Evolutionary conservation across 2,329 filamentous ascomycete species (phyloP).

Genomic region (Coniella lustricola): DNA sequence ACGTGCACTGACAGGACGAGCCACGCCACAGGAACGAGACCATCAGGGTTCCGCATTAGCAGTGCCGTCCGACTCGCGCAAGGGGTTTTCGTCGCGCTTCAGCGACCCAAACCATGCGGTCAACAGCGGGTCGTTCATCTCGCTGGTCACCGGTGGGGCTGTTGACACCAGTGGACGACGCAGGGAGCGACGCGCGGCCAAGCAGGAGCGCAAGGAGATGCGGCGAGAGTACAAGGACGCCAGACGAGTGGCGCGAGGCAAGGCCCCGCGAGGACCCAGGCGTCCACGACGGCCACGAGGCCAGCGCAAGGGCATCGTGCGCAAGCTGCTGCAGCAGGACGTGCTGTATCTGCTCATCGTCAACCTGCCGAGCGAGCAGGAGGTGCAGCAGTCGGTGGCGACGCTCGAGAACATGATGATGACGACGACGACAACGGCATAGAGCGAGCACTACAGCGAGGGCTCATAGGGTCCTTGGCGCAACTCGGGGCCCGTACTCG

Average conservation of each 20-base stretch:
- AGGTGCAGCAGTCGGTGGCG: constrained; percentile 25
- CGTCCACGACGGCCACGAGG: background rate
- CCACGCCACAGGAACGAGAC: constrained; percentile 21
- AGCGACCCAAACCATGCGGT: constrained; percentile 45
- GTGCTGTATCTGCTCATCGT: constrained; percentile 45
- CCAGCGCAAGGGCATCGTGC: constrained; percentile 9
- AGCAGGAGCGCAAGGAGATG: constrained; percentile 3
- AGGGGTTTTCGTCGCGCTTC: constrained; percentile 38
- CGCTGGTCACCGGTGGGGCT: constrained; percentile 38
- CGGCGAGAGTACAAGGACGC: constrained; percentile 5
- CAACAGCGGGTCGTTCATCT: constrained; percentile 39
- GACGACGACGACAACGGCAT: too few species aligned
- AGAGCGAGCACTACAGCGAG: too few species aligned
- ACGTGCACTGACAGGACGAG: background rate
- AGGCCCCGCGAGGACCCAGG: constrained; percentile 2
- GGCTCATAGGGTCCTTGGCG: too few species aligned
- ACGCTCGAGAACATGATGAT: constrained; percentile 11
- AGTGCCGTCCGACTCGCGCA: constrained; percentile 21
- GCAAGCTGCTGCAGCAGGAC: constrained; percentile 26
- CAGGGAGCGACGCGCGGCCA: constrained; percentile 9
- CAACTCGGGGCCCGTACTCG: too few species aligned
- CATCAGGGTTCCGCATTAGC: constrained; percentile 34
- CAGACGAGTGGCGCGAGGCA: constrained; percentile 4
- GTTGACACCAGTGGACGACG: constrained; percentile 23
- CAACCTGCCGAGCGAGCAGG: constrained; percentile 39